These are phyloP conservation scores for Akanthomyces lecanii DNA, from an alignment of 2,329 filamentous ascomycete species.

Conservation along the genomic window DNA sequence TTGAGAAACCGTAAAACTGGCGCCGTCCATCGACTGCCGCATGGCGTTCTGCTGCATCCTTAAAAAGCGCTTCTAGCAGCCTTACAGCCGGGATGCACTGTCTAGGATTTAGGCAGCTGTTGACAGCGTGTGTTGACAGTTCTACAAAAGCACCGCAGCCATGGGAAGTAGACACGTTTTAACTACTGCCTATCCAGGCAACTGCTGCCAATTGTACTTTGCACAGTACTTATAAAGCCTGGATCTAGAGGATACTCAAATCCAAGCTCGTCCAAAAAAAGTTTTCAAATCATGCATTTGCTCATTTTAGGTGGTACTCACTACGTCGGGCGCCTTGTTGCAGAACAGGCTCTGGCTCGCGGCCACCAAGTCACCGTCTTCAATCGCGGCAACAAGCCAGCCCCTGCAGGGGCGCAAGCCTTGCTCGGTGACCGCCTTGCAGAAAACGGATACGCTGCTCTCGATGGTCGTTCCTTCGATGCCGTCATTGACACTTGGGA, in stretches of 20 bases:
- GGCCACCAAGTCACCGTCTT: slow-evolving; percentile 19
- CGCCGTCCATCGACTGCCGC: neutral
- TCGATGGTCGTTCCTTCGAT: slow-evolving; percentile 19
- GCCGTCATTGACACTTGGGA: slow-evolving; percentile 22
- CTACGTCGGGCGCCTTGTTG: slow-evolving; percentile 19
- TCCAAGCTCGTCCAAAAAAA: neutral
- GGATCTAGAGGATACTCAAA: no score
- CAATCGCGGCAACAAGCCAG: slow-evolving; percentile 18
- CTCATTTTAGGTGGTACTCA: slow-evolving; percentile 22
- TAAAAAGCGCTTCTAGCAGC: neutral
- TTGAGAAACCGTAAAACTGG: neutral
- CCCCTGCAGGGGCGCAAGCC: slow-evolving; percentile 16
- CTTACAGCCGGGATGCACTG: neutral
- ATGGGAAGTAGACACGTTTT: neutral
- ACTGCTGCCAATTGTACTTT: neutral
- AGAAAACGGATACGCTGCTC: slow-evolving; percentile 5
- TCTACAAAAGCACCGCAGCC: neutral
- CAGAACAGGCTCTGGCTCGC: slow-evolving; percentile 18
- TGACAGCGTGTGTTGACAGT: neutral
- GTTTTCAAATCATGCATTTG: slow-evolving; percentile 17
- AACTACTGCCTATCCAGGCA: slow-evolving; percentile 6
- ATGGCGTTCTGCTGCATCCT: neutral
- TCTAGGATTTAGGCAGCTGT: neutral
- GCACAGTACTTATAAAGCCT: neutral
- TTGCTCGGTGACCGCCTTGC: slow-evolving; percentile 21